phyloP scores from a whole-genome alignment of 75 land plant genomes.

The Sequoia sempervirens region DNA sequence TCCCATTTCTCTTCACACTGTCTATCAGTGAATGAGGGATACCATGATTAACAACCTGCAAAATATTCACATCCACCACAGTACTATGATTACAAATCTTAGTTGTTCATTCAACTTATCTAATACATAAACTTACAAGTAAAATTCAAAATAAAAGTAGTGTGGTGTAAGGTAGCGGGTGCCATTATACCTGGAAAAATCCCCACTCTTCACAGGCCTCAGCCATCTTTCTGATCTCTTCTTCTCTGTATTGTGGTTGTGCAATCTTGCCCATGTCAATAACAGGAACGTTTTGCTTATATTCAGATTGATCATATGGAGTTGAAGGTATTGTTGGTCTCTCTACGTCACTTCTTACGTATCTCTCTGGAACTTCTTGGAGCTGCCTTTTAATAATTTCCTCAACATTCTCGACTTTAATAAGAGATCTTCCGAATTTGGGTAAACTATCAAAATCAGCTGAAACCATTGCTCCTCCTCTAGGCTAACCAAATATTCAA shows the following conservation, averaged over 20 bases:
- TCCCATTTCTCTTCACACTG: slow-evolving; percentile 12
- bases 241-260: slow-evolving; percentile 1
- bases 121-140: neutral
- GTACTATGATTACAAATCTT: neutral
- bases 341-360: neutral
- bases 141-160: too few species aligned
- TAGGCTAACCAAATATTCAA: neutral
- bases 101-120: neutral
- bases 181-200: slow-evolving; percentile 29
- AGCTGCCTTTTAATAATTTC: neutral
- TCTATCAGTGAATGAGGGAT: slow-evolving; percentile 15
- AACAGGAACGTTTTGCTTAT: slow-evolving; percentile 2
- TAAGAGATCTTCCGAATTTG: neutral
- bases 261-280: slow-evolving; percentile 21
- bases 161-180: neutral
- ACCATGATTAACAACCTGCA: slow-evolving; percentile 58
- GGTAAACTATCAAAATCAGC: neutral
- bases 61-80: neutral
- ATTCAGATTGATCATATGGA: neutral
- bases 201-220: slow-evolving; percentile 38
- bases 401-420: neutral
- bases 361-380: slow-evolving; percentile 2
- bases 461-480: neutral
- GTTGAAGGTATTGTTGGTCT: neutral
- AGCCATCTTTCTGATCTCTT: slow-evolving; percentile 19